A percentile compares a stretch with the other conserved stretches of the same genome.
These are phyloP conservation scores for Tillandsia leiboldiana DNA, from an alignment of 176 grass and related monocot genomes.

Conservation along the genomic window DNA sequence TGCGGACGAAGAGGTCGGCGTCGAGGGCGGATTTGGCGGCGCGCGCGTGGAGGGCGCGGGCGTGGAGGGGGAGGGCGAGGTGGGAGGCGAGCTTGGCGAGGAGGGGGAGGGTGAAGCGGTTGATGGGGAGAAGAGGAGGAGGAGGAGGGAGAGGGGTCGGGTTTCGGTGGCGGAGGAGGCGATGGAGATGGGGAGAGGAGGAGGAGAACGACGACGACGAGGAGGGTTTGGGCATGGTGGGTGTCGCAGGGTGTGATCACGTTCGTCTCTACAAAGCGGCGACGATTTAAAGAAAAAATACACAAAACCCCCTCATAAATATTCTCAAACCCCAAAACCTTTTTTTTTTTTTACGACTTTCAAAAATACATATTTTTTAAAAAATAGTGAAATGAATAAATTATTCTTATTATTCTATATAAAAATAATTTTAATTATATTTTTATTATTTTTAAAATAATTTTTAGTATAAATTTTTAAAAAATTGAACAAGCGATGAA, in stretches of 20 bases:
- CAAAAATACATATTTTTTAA: too few relatives aligned
- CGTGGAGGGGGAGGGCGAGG: slow-evolving; percentile 18
- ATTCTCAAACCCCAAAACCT: too few relatives aligned
- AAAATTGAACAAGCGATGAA: too few relatives aligned
- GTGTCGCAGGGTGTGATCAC: background rate
- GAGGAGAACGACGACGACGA: background rate
- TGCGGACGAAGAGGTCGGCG: slow-evolving; percentile 14
- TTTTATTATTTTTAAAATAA: too few relatives aligned
- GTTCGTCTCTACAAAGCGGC: too few relatives aligned
- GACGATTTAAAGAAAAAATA: too few relatives aligned
- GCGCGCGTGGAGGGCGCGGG: background rate
- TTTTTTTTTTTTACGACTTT: too few relatives aligned
- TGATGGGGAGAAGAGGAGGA: slow-evolving; percentile 23
- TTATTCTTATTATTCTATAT: too few relatives aligned
- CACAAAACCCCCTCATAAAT: too few relatives aligned
- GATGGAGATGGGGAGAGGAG: slow-evolving; percentile 8
- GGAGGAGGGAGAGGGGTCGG: slow-evolving; percentile 10
- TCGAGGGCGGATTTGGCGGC: slow-evolving; percentile 7
- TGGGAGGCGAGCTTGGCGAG: slow-evolving; percentile 38
- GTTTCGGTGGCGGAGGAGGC: slow-evolving; percentile 18
- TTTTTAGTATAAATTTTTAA: too few relatives aligned
- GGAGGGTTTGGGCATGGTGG: background rate
- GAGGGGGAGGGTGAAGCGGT: slow-evolving; percentile 35
- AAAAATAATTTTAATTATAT: too few relatives aligned
- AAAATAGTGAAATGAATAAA: too few relatives aligned